phyloP scores from a whole-genome alignment of 768 basidiomycete genomes.

The Auricularia sp. region DNA sequence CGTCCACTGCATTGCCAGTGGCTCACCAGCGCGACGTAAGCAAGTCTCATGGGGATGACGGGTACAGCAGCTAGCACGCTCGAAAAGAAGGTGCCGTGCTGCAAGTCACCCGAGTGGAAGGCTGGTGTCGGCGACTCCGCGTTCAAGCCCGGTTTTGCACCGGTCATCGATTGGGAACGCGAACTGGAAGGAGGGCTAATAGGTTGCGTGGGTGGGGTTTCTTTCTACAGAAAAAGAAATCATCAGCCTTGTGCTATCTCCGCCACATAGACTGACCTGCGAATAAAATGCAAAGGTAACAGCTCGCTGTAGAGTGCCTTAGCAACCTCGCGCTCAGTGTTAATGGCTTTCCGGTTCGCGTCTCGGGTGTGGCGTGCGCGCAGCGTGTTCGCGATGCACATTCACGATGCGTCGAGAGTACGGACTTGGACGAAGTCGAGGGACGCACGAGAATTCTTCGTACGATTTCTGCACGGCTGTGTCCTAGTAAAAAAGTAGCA shows the following conservation, averaged over 20 bases:
- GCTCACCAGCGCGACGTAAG: no score
- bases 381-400: constrained; percentile 57
- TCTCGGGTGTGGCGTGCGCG: constrained; percentile 54
- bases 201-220: background rate
- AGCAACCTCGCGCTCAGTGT: constrained; percentile 49
- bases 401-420: constrained; percentile 63
- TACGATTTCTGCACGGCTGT: constrained; percentile 79
- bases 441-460: constrained; percentile 81
- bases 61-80: no score
- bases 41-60: no score
- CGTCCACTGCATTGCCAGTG: no score
- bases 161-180: constrained; percentile 82
- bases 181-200: no score
- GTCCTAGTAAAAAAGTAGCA: constrained; percentile 8
- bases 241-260: constrained; percentile 42
- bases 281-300: constrained; percentile 72
- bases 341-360: constrained; percentile 52
- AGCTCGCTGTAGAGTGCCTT: constrained; percentile 51
- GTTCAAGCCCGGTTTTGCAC: no score
- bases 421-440: constrained; percentile 86
- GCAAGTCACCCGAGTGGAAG: no score
- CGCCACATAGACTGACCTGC: no score
- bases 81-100: no score
- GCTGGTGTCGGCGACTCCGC: no score
- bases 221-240: background rate